Percentiles rank a stretch among this genome's conserved stretches.
Evolutionary conservation across 177 flowering plant species (phyloP).

Genomic region (Vitis hybrid): DNA sequence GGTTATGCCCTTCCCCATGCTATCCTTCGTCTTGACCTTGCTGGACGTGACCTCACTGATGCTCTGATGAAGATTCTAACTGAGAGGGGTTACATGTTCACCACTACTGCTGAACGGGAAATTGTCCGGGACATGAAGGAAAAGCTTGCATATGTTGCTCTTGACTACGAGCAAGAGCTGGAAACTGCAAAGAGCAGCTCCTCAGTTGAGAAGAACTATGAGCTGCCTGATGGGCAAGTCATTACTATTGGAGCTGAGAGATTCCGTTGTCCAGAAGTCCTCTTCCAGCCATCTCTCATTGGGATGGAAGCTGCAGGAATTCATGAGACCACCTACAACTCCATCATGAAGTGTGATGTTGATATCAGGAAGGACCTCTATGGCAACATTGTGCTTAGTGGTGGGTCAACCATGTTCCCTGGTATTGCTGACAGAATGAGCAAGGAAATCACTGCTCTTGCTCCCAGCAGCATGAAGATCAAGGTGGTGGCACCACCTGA

Average conservation of each 20-base stretch:
- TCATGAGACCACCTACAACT: slow-evolving; percentile 67
- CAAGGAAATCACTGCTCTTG: slow-evolving; percentile 67
- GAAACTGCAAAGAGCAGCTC: slow-evolving; percentile 62
- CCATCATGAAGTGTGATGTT: slow-evolving; percentile 71
- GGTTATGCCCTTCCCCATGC: slow-evolving; percentile 79
- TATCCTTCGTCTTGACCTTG: slow-evolving; percentile 63
- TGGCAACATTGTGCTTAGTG: slow-evolving; percentile 68
- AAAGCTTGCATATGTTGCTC: slow-evolving; percentile 61
- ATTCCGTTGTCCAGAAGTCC: slow-evolving; percentile 69
- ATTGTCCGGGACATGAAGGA: slow-evolving; percentile 68
- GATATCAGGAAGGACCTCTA: slow-evolving; percentile 68
- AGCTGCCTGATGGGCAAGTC: slow-evolving; percentile 63
- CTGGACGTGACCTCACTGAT: slow-evolving; percentile 72
- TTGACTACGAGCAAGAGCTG: slow-evolving; percentile 60
- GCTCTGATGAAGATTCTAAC: slow-evolving; percentile 63
- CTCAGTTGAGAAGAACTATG: slow-evolving; percentile 58
- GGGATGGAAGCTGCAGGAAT: slow-evolving; percentile 73
- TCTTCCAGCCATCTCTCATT: slow-evolving; percentile 67
- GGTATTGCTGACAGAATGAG: slow-evolving; percentile 73
- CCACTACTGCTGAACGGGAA: slow-evolving; percentile 65
- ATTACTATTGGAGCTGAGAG: slow-evolving; percentile 67
- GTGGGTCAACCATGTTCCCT: slow-evolving; percentile 73
- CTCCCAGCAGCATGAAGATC: slow-evolving; percentile 71
- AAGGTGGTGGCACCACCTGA: slow-evolving; percentile 74
- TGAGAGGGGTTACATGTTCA: slow-evolving; percentile 63